Conservation (phyloP, 768 basidiomycete genomes). For the Rubroboletus satanas region DNA sequence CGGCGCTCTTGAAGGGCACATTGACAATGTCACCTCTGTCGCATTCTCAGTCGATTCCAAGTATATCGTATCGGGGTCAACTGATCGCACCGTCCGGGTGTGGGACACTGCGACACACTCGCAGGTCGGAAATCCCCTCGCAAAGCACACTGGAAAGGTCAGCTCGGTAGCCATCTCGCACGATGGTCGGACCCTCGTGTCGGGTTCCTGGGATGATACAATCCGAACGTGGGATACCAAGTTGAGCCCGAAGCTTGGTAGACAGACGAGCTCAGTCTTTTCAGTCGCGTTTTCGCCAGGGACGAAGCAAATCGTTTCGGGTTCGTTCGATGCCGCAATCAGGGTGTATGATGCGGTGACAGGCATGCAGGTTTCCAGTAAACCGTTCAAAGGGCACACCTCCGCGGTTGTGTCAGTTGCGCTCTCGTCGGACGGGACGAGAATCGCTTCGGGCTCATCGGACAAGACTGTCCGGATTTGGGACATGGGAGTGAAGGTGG, state of each 20-base stretch:
- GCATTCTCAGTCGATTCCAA: not conserved
- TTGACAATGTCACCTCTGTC: not conserved
- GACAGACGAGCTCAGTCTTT: not conserved
- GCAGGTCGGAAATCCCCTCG: not conserved
- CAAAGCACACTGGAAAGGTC: not conserved
- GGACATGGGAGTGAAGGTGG: not conserved
- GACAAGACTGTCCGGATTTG: conserved; percentile 1
- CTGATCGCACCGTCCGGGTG: not conserved
- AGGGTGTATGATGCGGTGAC: not conserved
- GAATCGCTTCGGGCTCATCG: not conserved
- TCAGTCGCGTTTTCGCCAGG: not conserved
- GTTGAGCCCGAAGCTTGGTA: not conserved
- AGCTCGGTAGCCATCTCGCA: not conserved
- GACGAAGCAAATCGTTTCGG: not conserved
- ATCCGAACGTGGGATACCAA: not conserved
- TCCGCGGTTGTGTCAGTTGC: not conserved
- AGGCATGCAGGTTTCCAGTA: not conserved
- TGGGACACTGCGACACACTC: not conserved
- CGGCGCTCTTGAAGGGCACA: not conserved
- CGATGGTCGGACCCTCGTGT: not conserved
- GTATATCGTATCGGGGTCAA: not conserved
- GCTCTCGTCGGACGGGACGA: conserved; percentile 2
- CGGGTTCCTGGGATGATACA: not conserved
- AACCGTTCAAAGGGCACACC: not conserved
- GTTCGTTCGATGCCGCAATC: not conserved